Evolutionary conservation across 768 basidiomycete genomes (phyloP), one percentile per base, ranked within the genome.

Genomic region (Goffeauzyma gilvescens): DNA sequence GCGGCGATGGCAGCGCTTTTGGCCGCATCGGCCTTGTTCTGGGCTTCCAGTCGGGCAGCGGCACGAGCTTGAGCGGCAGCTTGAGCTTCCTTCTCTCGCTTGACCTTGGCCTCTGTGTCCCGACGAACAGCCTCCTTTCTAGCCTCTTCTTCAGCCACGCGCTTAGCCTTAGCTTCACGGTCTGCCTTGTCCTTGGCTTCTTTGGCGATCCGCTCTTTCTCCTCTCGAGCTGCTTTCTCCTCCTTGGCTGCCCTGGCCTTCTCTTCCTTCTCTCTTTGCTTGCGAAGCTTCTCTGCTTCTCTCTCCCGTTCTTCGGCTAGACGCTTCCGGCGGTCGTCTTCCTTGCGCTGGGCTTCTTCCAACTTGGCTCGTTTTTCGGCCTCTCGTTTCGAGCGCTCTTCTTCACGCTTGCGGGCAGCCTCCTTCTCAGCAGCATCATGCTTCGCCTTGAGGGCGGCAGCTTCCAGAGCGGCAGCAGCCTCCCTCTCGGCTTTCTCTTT

Each of bases 391-490:
- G 65, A 64, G n/a, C 80, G 75, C 46, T 93, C 86, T 63, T 96
- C 90, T 50, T 93, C 89, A 18, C 75, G 74, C 52, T 75, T 77
- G 68, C 75, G 79, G 48, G 75, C 75, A 50, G 71, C 71, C 58
- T 85, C 85, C 49, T 82, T 81, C 58, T 90, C 86, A 24, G 73
- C 68, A 4, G 76, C 79, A 18, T 69, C 72, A 45, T 79, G 82
- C 56, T 77, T 79, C 6, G 78, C 79, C 60, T 79, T 80, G 38
- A 67, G 42, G 2, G 79, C 78, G 8, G 78, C 80, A 48, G 87
- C 84, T 58, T 85, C 84, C 4, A 79, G 84, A 8, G 81, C 81
- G 58, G 77, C 77, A 63, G 83, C 84, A 4, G 82, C 83, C 17
- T 83, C 81, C 51, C 75, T 75, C 17, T 71, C 73, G 6, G 83